phyloP scores from a whole-genome alignment of 257 asterid species.

The Primulina eburnea region DNA sequence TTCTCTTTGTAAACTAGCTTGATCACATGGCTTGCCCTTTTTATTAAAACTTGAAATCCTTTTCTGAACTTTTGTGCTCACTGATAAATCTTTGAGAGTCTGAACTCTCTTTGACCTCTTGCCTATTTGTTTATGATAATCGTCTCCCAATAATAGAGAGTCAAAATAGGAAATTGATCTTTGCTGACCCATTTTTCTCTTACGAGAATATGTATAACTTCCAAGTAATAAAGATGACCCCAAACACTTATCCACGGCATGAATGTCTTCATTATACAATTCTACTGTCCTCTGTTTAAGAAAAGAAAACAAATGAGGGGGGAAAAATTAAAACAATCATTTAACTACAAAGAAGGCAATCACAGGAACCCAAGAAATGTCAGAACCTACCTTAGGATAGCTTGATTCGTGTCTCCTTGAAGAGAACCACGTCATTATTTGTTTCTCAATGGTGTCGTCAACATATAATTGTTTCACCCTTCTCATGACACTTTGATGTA shows the following conservation, averaged over 20 bases:
- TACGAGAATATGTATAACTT: conserved; percentile 55
- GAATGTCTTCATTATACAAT: conserved; percentile 29
- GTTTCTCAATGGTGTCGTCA: conserved; percentile 44
- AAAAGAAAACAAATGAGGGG: conserved; percentile 7
- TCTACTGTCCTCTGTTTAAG: conserved; percentile 33
- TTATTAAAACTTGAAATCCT: conserved; percentile 23
- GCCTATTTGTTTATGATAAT: conserved; percentile 33
- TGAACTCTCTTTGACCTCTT: conserved; percentile 48
- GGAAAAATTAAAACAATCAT: conserved; percentile 10
- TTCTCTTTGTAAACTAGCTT: conserved; percentile 30
- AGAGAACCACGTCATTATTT: conserved; percentile 27
- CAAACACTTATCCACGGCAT: conserved; percentile 34
- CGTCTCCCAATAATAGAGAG: conserved; percentile 37
- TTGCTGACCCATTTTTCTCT: conserved; percentile 47
- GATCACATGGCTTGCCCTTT: conserved; percentile 23
- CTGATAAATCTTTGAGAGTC: conserved; percentile 28
- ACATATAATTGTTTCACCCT: conserved; percentile 44
- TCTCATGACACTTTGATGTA: conserved; percentile 58
- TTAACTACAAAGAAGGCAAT: conserved; percentile 21
- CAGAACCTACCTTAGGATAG: conserved; percentile 39
- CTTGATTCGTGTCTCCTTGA: conserved; percentile 36
- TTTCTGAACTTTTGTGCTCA: conserved; percentile 29
- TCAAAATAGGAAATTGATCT: conserved; percentile 39
- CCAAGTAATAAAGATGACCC: conserved; percentile 42
- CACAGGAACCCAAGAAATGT: conserved; percentile 8